Evolutionary conservation across 2,329 filamentous ascomycete genomes (phyloP).

Genomic region (Trematosphaeria pertusa): DNA sequence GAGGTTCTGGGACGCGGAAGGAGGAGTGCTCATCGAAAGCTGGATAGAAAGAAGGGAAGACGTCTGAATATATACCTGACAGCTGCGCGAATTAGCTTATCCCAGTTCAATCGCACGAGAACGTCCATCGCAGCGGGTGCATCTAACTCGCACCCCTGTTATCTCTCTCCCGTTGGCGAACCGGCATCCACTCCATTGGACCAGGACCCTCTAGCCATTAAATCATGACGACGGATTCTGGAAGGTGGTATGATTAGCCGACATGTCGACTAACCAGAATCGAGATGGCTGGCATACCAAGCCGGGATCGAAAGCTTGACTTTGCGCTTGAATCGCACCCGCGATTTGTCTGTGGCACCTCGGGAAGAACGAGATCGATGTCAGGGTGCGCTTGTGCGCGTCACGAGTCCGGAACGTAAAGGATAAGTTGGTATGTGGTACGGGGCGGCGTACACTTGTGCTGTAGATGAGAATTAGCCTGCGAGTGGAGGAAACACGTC

Average conservation of each 20-base stretch:
- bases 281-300: too few relatives aligned
- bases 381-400: too few relatives aligned
- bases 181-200: slow-evolving; percentile 19
- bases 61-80: slow-evolving; percentile 2
- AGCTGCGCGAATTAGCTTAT: not conserved
- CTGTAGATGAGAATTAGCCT: too few relatives aligned
- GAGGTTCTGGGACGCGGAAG: not conserved
- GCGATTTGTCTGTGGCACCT: too few relatives aligned
- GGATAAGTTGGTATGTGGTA: too few relatives aligned
- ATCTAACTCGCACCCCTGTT: slow-evolving; percentile 9
- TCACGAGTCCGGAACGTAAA: too few relatives aligned
- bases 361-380: too few relatives aligned
- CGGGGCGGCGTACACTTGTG: too few relatives aligned
- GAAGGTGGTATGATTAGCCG: slow-evolving; percentile 20
- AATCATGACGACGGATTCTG: slow-evolving; percentile 9
- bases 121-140: not conserved
- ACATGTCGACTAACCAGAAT: too few relatives aligned
- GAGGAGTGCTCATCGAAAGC: not conserved
- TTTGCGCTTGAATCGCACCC: too few relatives aligned
- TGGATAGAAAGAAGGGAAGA: not conserved
- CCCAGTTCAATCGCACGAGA: not conserved
- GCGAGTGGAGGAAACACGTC: too few relatives aligned
- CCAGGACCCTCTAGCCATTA: slow-evolving; percentile 1
- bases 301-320: too few relatives aligned
- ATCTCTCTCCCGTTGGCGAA: slow-evolving; percentile 13